Evolutionary conservation across 768 basidiomycete genomes (phyloP), one percentile per base, ranked within the genome.

Genomic region (Phlebiopsis flavidoalba): DNA sequence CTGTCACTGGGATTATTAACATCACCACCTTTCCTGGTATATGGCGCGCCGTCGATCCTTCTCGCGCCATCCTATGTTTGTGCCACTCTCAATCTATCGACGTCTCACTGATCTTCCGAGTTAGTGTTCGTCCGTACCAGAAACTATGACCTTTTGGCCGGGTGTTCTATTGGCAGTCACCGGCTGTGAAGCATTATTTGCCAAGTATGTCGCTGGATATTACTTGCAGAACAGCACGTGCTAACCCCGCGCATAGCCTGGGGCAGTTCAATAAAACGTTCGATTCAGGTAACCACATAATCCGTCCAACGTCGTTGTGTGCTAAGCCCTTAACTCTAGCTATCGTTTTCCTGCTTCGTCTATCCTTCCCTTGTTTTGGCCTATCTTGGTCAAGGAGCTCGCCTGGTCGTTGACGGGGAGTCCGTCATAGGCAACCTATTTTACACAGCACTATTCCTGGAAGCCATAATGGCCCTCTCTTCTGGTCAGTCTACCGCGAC

Each of bases 331-430:
- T 35, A 5, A 31, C 2, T 6, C 26, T 37, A 83, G 79, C 65
- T 84, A 26, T 83, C 83, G 0, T 88, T 88, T 66, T 66, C 71
- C n/a, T 62, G 56, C 11, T 73, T 85, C 56, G 84, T 83, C 0
- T 88, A 85, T 65, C 86, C 86, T 0, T 79, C 80, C 14, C 74
- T 90, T 35, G 61, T 85, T 0, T 75, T 90, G 0, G 82, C 84
- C 5, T 90, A 90, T 66, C 81, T 90, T n/a, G 88, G 88, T 1
- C 88, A 90, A 72, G 88, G 88, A 14, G 83, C 88, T 8, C 76
- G 80, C 2, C 72, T 90, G 36, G 80, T 88, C 60, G 56, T 63
- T 3, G 77, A 84, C 60, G 81, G 83, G 4, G 77, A 79, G 19
- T 62, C 53, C 0, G 79, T 87, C 19, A 64, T 89, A 3, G 14